phyloP scores from a whole-genome alignment of 768 basidiomycete genomes.

The Boletales sp. region DNA sequence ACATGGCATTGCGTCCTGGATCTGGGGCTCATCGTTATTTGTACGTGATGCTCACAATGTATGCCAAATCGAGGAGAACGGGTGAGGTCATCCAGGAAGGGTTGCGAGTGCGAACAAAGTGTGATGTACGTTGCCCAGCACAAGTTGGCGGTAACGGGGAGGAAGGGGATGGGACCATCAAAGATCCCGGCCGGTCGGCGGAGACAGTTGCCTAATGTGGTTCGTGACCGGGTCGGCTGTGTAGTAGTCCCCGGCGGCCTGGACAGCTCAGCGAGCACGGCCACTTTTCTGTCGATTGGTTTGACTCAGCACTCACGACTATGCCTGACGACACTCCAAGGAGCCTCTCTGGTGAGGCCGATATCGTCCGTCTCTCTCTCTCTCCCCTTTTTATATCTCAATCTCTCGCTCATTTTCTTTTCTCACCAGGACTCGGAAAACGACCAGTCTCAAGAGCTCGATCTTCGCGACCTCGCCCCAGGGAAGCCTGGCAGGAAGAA shows the following conservation, averaged over 20 bases:
- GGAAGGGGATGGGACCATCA: too few relatives aligned
- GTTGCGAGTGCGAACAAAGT: background rate
- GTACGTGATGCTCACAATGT: constrained; percentile 24
- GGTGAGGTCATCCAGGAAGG: constrained; percentile 17
- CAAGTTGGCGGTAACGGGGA: too few relatives aligned
- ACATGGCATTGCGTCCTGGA: too few relatives aligned
- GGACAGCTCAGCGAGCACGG: too few relatives aligned
- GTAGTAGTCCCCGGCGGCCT: too few relatives aligned
- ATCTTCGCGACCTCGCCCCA: constrained; percentile 19
- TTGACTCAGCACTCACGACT: background rate
- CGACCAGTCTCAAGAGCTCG: constrained; percentile 53
- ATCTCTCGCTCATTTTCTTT: background rate
- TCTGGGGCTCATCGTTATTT: constrained; percentile 9
- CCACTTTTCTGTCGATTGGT: too few relatives aligned
- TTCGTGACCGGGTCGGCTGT: too few relatives aligned
- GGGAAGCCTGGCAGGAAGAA: constrained; percentile 72
- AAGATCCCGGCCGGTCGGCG: background rate
- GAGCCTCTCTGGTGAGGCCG: constrained; percentile 61
- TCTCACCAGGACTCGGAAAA: constrained; percentile 61
- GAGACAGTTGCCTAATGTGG: too few relatives aligned
- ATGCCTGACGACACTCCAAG: constrained; percentile 55
- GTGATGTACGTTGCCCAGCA: too few relatives aligned
- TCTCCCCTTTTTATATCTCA: too few relatives aligned
- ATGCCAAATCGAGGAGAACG: constrained; percentile 23
- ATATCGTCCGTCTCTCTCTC: constrained; percentile 34